Percentiles rank a stretch among this genome's conserved stretches.
phyloP scores from a whole-genome alignment of 2,329 filamentous ascomycete genomes.

The Malbranchea zuffiana region DNA sequence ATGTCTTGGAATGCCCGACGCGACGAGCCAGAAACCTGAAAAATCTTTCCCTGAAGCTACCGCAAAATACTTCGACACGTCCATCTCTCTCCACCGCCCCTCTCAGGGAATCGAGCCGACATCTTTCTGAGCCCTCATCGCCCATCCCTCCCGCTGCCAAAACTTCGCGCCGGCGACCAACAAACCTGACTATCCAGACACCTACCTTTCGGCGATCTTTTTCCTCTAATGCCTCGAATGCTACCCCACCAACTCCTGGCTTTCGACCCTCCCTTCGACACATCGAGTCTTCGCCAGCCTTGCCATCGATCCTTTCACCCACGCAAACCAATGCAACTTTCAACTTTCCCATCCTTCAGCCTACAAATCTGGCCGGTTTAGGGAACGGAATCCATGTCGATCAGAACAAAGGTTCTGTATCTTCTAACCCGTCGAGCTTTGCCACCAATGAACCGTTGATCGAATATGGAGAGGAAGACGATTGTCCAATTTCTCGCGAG shows the following conservation, averaged over 20 bases:
- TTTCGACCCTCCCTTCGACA: conserved; percentile 46
- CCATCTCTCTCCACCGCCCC: conserved; percentile 41
- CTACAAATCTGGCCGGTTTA: neutral
- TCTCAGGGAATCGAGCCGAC: conserved; percentile 33
- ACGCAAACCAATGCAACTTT: conserved; percentile 17
- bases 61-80: conserved; percentile 34
- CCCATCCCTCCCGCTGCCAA: conserved; percentile 47
- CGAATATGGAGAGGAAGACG: conserved; percentile 43
- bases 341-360: conserved; percentile 5
- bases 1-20: conserved; percentile 24
- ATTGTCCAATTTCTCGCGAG: conserved; percentile 34
- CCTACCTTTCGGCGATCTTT: conserved; percentile 41
- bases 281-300: conserved; percentile 51
- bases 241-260: conserved; percentile 49
- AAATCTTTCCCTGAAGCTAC: conserved; percentile 52
- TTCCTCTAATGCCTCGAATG: conserved; percentile 37
- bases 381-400: conserved; percentile 1
- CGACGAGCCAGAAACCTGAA: conserved; percentile 48
- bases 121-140: conserved; percentile 44
- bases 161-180: conserved; percentile 45
- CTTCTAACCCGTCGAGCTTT: conserved; percentile 19
- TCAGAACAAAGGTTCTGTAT: conserved; percentile 3
- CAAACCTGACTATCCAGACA: conserved; percentile 50
- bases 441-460: conserved; percentile 26
- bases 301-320: conserved; percentile 44